Base-by-base conservation (phyloP, 2,329 filamentous ascomycete species). In the Drechslera avenae region DNA sequence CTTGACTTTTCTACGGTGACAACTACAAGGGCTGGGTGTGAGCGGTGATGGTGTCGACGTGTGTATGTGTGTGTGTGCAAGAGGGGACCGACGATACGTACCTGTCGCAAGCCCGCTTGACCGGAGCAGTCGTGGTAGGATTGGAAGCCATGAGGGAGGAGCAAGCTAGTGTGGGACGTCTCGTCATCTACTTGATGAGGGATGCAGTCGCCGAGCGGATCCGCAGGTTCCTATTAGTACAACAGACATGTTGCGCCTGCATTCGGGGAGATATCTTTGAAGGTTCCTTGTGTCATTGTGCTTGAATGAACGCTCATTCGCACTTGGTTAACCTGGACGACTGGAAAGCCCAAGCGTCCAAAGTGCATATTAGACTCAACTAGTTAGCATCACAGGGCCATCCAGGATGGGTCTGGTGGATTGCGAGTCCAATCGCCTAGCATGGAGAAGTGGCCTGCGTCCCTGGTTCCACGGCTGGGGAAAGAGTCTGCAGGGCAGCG, bases 1-100 rank as follows among this genome's bases (percentile, higher is more conserved):
- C 57, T 79, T 79, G 51, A 81, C 77, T 62, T 81, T 81, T 37
- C 78, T 72, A 46, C 77, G 67, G 59, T 80, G 78, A 56, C 78
- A 79, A 67, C 70, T 73, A 55, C 9, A 48, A 49, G 37, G 32
- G 14, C 35, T 18, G 7, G 55, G 46, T 56, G 57, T 56, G 48
- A 46, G 55, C 39, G n/a, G 56, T 33, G 33, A 39, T 9, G 43
- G 35, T 30, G 46, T 45, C 42, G 43, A 46, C 39, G 40, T 19
- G 45, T 40, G 46, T 26, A 42, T 26, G 23, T 5, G 8, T 9
- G 8, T 7, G 23, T 23, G 21, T 23, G 23, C 3, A 9, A 3
- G 23, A 28, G 9, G 26, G 26, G 26, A 28, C 50, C 36, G 39
- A 44, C 39, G 42, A 41, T 39, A 67, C 71, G 54, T 55, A 75